phyloP scores from a whole-genome alignment of 2,329 filamentous ascomycete species.

The Penicillium paneum region DNA sequence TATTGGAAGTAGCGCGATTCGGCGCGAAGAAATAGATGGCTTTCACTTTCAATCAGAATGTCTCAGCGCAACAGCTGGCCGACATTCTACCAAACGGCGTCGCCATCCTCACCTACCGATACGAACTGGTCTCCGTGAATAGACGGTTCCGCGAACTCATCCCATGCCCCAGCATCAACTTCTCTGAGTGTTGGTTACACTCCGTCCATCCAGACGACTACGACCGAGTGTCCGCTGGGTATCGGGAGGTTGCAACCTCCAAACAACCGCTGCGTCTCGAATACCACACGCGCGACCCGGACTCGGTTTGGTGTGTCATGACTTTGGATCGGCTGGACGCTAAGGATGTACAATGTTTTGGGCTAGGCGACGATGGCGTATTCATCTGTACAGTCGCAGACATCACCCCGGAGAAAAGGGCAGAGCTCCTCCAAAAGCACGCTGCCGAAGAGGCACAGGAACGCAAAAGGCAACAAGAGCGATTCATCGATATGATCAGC shows the following conservation, averaged over 20 bases:
- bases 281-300: slow-evolving; percentile 19
- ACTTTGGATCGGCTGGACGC: slow-evolving; percentile 15
- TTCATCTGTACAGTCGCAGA: slow-evolving; percentile 62
- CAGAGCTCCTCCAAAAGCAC: slow-evolving; percentile 73
- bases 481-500: slow-evolving; percentile 71
- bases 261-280: slow-evolving; percentile 20
- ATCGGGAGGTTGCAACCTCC: slow-evolving; percentile 1
- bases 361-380: slow-evolving; percentile 5
- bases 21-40: neutral
- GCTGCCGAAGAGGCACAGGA: slow-evolving; percentile 78
- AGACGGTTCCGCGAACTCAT: slow-evolving; percentile 21
- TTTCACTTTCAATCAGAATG: slow-evolving; percentile 3
- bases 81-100: slow-evolving; percentile 26
- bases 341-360: slow-evolving; percentile 11
- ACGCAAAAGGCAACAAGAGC: slow-evolving; percentile 74
- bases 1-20: neutral
- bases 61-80: slow-evolving; percentile 27
- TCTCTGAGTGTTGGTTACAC: slow-evolving; percentile 15
- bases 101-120: slow-evolving; percentile 20
- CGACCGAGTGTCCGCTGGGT: slow-evolving; percentile 11
- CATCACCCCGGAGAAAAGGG: slow-evolving; percentile 81
- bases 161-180: neutral
- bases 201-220: slow-evolving; percentile 23
- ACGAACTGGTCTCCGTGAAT: slow-evolving; percentile 21
- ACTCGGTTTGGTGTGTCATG: slow-evolving; percentile 21